Evolutionary conservation across 176 grass and related monocot species (phyloP), one percentile per base, ranked within the genome.

Genomic region (Aegilops tauschii): DNA sequence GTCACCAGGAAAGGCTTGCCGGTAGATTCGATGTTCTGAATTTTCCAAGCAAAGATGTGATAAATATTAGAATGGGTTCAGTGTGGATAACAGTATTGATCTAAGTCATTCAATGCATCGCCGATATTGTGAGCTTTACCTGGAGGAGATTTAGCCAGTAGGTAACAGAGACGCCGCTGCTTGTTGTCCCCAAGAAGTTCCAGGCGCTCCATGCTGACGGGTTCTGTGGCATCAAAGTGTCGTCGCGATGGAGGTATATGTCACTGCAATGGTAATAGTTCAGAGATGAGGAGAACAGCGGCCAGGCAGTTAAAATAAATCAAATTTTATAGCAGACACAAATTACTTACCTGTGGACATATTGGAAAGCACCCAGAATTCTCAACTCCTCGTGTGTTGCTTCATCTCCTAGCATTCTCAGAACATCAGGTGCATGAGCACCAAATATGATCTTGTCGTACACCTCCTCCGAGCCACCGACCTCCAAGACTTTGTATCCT

Each of bases 121-220:
- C 13, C 12, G n/a, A 45, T 4, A 37, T 13, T 73, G 50, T 13
- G 47, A 73, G 13, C 23, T 81, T 16, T 37, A 95, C 96, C 93
- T 98, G 96, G 65, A 98, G 90, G 9, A 95, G 39, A 61, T 98
- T 98, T 34, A 98, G 77, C 96, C 93, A 98, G 88, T 94, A 98
- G 82, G 96, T 98, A 79, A 98, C 81, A 71, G 86, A 94, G 56
- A 94, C 93, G 0, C 93, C 92, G 3, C 23, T 89, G 17, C 77
- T 80, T 1, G 88, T 95, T 9, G 93, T 90, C 14, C 93, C 91
- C 78, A 93, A 63, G 86, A 98, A 98, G 69, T 98, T 98, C 96
- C 96, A 95, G 36, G 96, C 84, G 75, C 96, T 93, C 96, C 93
- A 98, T 37, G 93, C 96, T 5, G 96, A 94, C 36, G 83, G 76